These are phyloP conservation scores for Neophaeococcomyces mojaviensis DNA, from an alignment of 2,329 filamentous ascomycete species.

Conservation along the genomic window DNA sequence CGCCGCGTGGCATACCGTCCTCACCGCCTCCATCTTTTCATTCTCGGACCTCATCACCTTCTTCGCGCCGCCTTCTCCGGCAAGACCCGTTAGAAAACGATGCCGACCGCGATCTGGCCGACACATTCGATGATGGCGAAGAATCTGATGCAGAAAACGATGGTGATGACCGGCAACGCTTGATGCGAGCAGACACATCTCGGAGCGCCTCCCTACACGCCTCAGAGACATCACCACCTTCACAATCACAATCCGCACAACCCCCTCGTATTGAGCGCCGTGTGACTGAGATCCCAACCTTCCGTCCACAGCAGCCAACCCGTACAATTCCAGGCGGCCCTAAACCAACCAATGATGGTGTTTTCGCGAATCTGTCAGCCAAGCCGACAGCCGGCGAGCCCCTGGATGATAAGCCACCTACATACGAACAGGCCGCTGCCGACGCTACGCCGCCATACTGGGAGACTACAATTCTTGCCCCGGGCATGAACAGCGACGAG, in stretches of 20 bases:
- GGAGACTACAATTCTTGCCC: conserved; percentile 96
- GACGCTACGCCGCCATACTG: conserved; percentile 96
- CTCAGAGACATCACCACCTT: neutral
- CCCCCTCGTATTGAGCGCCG: conserved; percentile 34
- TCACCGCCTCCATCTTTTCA: conserved; percentile 69
- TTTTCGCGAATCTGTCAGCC: conserved; percentile 90
- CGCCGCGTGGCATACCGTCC: conserved; percentile 28
- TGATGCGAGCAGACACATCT: conserved; percentile 61
- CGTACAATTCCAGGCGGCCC: conserved; percentile 25
- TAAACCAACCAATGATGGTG: conserved; percentile 73
- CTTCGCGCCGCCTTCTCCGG: conserved; percentile 46
- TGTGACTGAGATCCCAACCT: conserved; percentile 49
- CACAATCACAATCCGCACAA: neutral
- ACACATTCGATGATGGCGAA: conserved; percentile 81
- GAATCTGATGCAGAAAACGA: conserved; percentile 63
- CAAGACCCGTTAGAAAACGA: conserved; percentile 45
- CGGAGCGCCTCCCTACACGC: neutral
- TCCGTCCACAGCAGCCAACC: conserved; percentile 27
- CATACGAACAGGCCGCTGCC: conserved; percentile 95
- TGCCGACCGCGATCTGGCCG: conserved; percentile 75
- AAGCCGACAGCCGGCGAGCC: conserved; percentile 77
- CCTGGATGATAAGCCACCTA: conserved; percentile 85
- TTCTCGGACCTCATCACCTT: conserved; percentile 67
- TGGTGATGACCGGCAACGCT: conserved; percentile 75
- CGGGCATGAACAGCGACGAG: conserved; percentile 84